Evolutionary conservation across 495 filamentous ascomycete species (phyloP).

Genomic region (Evansstolkia leycettana): DNA sequence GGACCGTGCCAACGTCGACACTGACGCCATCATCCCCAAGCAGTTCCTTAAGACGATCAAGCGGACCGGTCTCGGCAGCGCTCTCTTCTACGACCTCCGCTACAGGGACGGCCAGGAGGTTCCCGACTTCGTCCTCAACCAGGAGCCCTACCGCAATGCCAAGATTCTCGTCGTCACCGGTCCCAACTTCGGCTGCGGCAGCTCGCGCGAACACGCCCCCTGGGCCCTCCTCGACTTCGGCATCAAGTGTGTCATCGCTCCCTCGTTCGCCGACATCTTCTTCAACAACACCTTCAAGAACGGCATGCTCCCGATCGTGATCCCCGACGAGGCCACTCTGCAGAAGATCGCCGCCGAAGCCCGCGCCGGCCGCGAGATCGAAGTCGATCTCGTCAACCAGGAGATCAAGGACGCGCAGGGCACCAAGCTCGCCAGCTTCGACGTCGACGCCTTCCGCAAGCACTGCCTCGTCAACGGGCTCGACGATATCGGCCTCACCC

Average conservation of each 20-base stretch:
- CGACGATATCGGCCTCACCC: conserved; percentile 91
- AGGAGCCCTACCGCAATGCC: conserved; percentile 69
- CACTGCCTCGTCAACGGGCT: conserved; percentile 91
- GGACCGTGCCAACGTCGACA: conserved; percentile 84
- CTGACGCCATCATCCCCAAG: conserved; percentile 97
- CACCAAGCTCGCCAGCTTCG: conserved; percentile 59
- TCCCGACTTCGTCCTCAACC: conserved; percentile 78
- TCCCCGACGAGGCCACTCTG: conserved; percentile 54
- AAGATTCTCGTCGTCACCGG: conserved; percentile 94
- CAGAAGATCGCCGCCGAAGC: conserved; percentile 69
- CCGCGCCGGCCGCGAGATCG: conserved; percentile 69
- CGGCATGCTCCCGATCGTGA: conserved; percentile 85
- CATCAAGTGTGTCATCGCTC: conserved; percentile 86
- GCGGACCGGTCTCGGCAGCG: conserved; percentile 80
- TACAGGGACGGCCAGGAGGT: conserved; percentile 67
- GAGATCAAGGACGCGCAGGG: conserved; percentile 66
- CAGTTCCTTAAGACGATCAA: conserved; percentile 99
- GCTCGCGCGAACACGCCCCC: conserved; percentile 87
- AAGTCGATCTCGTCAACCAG: conserved; percentile 83
- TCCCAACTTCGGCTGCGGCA: conserved; percentile 91
- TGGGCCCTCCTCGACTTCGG: conserved; percentile 97
- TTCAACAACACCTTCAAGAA: conserved; percentile 99
- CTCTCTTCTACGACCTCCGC: conserved; percentile 76
- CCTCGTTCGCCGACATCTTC: conserved; percentile 93
- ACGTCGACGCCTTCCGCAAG: conserved; percentile 84